These are phyloP conservation scores for Phaeoacremonium minimum DNA, from an alignment of 2,329 filamentous ascomycete genomes.

Conservation along the genomic window DNA sequence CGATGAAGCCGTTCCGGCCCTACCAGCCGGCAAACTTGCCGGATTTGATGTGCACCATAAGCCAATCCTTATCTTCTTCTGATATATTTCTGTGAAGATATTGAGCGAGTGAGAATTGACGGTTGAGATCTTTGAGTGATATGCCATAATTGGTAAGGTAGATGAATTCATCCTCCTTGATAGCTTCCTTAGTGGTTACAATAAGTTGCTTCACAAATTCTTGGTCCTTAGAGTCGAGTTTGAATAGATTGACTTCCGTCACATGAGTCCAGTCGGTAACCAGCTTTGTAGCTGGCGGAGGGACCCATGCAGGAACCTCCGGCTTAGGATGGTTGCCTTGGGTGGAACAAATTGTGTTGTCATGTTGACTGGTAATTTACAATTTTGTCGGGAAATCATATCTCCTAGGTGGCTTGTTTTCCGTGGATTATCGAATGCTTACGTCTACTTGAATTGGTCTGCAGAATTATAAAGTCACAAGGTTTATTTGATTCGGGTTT, in stretches of 20 bases:
- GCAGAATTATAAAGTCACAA: no score
- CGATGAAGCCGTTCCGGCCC: constrained; percentile 39
- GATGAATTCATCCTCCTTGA: constrained; percentile 37
- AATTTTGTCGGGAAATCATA: no score
- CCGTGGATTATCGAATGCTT: no score
- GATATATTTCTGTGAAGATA: constrained; percentile 45
- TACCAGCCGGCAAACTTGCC: constrained; percentile 48
- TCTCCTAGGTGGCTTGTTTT: no score
- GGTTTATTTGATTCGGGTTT: no score
- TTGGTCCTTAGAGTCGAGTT: constrained; percentile 35
- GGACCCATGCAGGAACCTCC: constrained; percentile 33
- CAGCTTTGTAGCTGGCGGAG: constrained; percentile 38
- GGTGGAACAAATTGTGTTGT: neutral
- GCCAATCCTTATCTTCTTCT: constrained; percentile 41
- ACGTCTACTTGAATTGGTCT: no score
- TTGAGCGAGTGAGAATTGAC: constrained; percentile 45
- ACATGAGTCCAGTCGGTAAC: constrained; percentile 36
- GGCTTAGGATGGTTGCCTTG: constrained; percentile 30
- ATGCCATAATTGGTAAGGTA: constrained; percentile 47
- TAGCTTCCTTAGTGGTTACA: constrained; percentile 33
- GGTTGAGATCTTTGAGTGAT: constrained; percentile 40
- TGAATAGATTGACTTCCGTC: constrained; percentile 35
- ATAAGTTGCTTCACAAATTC: constrained; percentile 36
- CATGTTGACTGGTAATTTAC: no score
- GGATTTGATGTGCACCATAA: constrained; percentile 40